Base-by-base conservation (phyloP, 1,284 basidiomycete genomes). In the Schizophyllum commune region DNA sequence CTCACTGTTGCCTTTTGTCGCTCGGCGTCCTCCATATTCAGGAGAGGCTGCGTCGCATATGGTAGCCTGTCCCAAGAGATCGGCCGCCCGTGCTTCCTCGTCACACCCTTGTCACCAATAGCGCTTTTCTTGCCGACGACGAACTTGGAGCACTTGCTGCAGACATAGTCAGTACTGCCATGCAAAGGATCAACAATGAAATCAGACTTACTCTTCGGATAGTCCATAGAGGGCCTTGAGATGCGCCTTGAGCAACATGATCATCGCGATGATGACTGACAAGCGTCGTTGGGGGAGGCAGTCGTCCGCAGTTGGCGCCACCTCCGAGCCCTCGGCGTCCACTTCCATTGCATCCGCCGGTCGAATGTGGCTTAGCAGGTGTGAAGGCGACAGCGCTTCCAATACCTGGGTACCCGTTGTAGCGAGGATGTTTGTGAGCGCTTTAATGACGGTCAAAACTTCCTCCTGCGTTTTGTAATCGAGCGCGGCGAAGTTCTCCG, bases 401-500 rank as follows among this genome's bases (percentile, higher is more conserved):
- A 90, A 76, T 15, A 96, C 74, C 66, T 95, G 92, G 77, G 89
- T 86, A 21, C 94, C 95, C 2, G 88, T 84, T 0, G 91, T 92
- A 0, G 94, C 95, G 51, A 98, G 77, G 9, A 93, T 82, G 11
- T 82, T 79, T 4, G 91, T 95, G 56, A 98, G 81, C 59, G 85
- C 83, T 65, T 89, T 89, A 68, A 98, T 83, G 19, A 98, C 86
- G 0, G 88, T 84, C 61, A 98, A 78, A 3, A 91, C 86, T 75
- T 99, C 97, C 71, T 99, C 97, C 69, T 91, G 87, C 0, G 91
- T 91, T 76, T 95, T 97, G 79, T 96, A 98, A 57, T 98, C 94
- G 62, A 99, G 84, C 1, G 87, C 79, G 0, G 94, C 84, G 62
- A 99, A 88, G 69, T 97, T 98, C 72, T 99, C 97, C 0, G 93